Evolutionary conservation across 768 basidiomycete species (phyloP), one percentile per base, ranked within the genome.

Genomic region (Leccinellum luteum): DNA sequence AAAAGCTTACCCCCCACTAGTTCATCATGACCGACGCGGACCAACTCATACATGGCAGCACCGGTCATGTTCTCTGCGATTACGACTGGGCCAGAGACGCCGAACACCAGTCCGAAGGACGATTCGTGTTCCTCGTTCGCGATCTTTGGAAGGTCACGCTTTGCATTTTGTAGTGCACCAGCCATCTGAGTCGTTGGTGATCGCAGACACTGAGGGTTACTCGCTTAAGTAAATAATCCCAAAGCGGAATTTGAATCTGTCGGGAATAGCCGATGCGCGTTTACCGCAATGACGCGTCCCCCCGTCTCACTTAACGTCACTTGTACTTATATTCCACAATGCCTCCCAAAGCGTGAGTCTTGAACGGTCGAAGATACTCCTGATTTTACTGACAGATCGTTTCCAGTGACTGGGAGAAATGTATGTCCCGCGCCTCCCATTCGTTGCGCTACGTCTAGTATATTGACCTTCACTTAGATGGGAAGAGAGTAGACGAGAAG

Each of bases 61-160:
- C 94, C 94, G 56, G 81, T 81, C 94, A 96, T 98, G 77, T 95
- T 94, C 81, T 89, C 71, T 60, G 94, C 95, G 70, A 98, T 87
- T 68, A 99, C 96, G 78, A 98, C 96, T 51, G 97, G 97, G 44
- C 97, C 97, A 38, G 97, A 99, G 41, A 99, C 97, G 60, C 95
- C 95, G 72, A 84, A 94, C 8, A 96, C 94, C 65, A 87, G 84
- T 56, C 92, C 94, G 65, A 92, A 92, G 62, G 81, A 81, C 61
- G 87, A 89, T 76, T 97, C 95, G 49, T 82, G 81, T 62, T 96
- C 90, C 74, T 96, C 95, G 82, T 98, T 89, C 56, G 81, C 79
- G 73, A 98, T 85, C 82, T 90, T 96, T 68, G 85, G 81, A 57
- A 98, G 85, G 73, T 92, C 81, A 74, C 81, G 84, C 80, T 88